phyloP scores from a whole-genome alignment of 495 filamentous ascomycete genomes.

The Penicillium cataractarum region DNA sequence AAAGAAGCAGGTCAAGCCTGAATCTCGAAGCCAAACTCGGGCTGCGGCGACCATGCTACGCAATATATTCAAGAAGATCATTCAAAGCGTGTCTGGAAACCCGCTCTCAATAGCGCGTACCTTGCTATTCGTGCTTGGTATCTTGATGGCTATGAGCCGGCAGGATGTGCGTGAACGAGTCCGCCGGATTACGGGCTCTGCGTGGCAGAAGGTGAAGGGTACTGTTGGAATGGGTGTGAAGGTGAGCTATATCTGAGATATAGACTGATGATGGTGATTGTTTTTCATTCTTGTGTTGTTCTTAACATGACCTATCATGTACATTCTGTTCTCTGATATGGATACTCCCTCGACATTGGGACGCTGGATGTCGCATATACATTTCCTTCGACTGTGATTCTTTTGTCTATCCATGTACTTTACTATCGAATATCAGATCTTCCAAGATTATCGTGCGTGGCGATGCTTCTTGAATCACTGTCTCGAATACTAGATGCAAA shows the following conservation, averaged over 20 bases:
- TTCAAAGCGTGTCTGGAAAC: slow-evolving; percentile 65
- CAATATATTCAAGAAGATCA: slow-evolving; percentile 63
- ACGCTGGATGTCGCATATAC: slow-evolving; percentile 23
- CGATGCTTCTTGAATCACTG: background rate
- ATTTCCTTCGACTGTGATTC: slow-evolving; percentile 28
- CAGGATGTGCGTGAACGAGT: slow-evolving; percentile 76
- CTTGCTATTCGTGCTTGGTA: slow-evolving; percentile 78
- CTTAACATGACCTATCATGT: slow-evolving; percentile 23
- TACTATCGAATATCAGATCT: slow-evolving; percentile 6
- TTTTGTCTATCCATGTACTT: slow-evolving; percentile 17
- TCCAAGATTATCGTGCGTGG: background rate
- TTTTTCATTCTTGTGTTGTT: background rate
- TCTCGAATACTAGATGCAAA: background rate
- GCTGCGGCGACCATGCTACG: slow-evolving; percentile 55
- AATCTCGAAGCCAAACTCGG: slow-evolving; percentile 35
- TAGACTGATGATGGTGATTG: slow-evolving; percentile 4
- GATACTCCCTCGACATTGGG: slow-evolving; percentile 12
- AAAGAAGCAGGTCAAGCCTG: slow-evolving; percentile 45
- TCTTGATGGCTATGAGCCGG: slow-evolving; percentile 76
- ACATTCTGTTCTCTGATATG: slow-evolving; percentile 22
- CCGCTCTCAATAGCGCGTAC: slow-evolving; percentile 75
- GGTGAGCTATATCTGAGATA: slow-evolving; percentile 84
- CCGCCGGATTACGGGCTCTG: slow-evolving; percentile 62
- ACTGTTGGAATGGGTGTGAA: slow-evolving; percentile 98
- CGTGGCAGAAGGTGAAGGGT: slow-evolving; percentile 81